phyloP scores from a whole-genome alignment of 352 stramenopile species.

The Globisporangium apiculatum region DNA sequence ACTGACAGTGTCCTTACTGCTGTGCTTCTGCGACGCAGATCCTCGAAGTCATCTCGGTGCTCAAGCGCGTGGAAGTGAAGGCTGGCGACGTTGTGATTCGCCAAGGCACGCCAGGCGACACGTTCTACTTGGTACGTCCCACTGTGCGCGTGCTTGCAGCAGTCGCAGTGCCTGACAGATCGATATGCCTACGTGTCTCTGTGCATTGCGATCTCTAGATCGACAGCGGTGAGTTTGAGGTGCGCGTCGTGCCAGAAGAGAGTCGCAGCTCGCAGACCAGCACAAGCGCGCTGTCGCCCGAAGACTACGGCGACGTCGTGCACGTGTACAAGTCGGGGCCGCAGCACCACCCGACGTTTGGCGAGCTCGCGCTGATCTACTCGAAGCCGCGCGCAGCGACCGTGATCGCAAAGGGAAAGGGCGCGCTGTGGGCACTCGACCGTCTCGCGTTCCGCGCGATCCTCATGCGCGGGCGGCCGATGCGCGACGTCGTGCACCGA shows the following conservation, averaged over 20 bases:
- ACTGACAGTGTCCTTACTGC: no score
- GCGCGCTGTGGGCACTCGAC: conserved; percentile 88
- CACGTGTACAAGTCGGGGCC: conserved; percentile 63
- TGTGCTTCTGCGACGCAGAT: conserved; percentile 23
- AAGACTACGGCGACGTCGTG: conserved; percentile 57
- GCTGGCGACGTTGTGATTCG: conserved; percentile 87
- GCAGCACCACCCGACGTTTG: conserved; percentile 73
- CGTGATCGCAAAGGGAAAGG: conserved; percentile 51
- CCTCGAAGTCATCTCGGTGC: conserved; percentile 78
- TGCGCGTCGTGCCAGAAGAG: conserved; percentile 45
- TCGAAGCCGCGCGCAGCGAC: conserved; percentile 74
- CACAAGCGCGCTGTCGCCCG: conserved; percentile 7
- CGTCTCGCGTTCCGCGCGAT: conserved; percentile 91
- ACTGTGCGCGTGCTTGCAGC: background rate
- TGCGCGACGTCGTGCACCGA: conserved; percentile 72
- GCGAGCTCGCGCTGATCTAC: conserved; percentile 86
- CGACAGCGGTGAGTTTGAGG: conserved; percentile 73
- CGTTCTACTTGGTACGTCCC: conserved; percentile 87
- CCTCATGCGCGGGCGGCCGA: conserved; percentile 77
- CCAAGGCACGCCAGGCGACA: conserved; percentile 89
- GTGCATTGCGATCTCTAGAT: conserved; percentile 22
- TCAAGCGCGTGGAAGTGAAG: conserved; percentile 79
- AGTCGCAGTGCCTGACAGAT: background rate
- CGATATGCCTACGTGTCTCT: no score
- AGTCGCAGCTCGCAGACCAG: conserved; percentile 10